Evolutionary conservation across 2,329 filamentous ascomycete genomes (phyloP), one percentile per base, ranked within the genome.

Genomic region (Aspergillus sp.): DNA sequence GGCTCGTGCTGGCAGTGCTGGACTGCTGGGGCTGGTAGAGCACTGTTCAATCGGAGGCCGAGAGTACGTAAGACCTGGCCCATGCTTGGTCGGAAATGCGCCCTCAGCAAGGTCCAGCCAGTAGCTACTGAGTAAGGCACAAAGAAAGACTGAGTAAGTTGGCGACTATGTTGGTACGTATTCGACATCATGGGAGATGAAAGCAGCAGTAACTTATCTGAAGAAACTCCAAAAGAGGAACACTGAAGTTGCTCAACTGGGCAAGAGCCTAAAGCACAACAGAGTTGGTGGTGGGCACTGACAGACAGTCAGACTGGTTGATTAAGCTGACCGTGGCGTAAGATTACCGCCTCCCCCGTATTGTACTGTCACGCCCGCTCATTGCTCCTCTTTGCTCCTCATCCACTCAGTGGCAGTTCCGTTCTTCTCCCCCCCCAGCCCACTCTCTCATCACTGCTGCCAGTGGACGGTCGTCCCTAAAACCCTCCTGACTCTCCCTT

Each of bases 401-500:
- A 27, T 33, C 25, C 50, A 44, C 50, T 44, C 33, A 37, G 35
- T 37, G 45, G 27, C 33, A 49, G 49, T 53, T 23, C 21, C 27
- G 9, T 31, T 31, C 27, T 31, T 31, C 27, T 31, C 12, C 15
- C 15, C 9, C 19, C 27, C 39, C 51, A 45, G 27, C 46, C n/a
- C 40, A n/a, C 47, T 37, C 50, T 23, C 49, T 33, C 45, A 11
- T 19, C 35, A 37, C 14, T 46, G 23, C 23, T 46, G 44, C 25
- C 45, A 48, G 46, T 59, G 49, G 49, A 31, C 48, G 57, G 53
- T 49, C 55, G 43, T 57, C 59, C 55, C 53, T 55, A 50, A 57
- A 62, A 52, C 52, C 54, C 55, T 52, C 55, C 54, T 60, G 58
- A 56, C 52, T 50, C 52, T 52, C 50, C 50, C 52, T 39, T 41